Evolutionary conservation across 2,329 filamentous ascomycete genomes (phyloP), one percentile per base, ranked within the genome.

Genomic region (Gnomoniopsis smithogilvyi): DNA sequence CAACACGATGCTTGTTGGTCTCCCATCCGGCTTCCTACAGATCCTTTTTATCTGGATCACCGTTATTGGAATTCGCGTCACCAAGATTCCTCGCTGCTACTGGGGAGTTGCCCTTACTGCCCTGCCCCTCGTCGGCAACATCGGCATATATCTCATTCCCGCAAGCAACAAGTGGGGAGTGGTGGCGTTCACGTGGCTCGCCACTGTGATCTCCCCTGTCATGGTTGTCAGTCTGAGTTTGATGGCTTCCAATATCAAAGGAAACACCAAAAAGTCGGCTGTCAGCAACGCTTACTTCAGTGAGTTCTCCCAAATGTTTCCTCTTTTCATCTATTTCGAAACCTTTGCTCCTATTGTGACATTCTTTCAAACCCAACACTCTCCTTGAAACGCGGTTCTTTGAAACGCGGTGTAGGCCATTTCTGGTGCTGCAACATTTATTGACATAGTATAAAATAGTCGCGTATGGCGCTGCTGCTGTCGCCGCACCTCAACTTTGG

Each of bases 181-280:
- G 3, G 64, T 68, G 3, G 64, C 51, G 8, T 60, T 63, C 17
- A 68, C 66, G 0, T 70, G 68, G 67, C 62, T 70, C 7, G 68
- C 64, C 17, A 58, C 59, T 1, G 61, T 56, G 58, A 61, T 54
- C 22, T 61, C 61, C 15, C 49, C 54, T 14, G 53, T 64, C 22
- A 26, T 69, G 1, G 65, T 65, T 48, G 59, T 62, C 1, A 61
- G 62, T 14, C 64, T 61, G 1, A 60, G 63, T 6, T 62, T 70
- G 24, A 61, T 68, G 50, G 68, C 67, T 1, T 67, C 66, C 15
- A 71, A 70, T 30, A 63, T 70, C 3, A 69, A 69, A 51, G 69
- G 69, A 6, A 70, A 67, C 49, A 71, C 69, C 10, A 71, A 70
- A 60, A 67, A 66, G 52, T 63, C 61, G 12, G 60, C 65, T 3